Conservation (phyloP, 306 rosid species). For the Castanea crenata region DNA sequence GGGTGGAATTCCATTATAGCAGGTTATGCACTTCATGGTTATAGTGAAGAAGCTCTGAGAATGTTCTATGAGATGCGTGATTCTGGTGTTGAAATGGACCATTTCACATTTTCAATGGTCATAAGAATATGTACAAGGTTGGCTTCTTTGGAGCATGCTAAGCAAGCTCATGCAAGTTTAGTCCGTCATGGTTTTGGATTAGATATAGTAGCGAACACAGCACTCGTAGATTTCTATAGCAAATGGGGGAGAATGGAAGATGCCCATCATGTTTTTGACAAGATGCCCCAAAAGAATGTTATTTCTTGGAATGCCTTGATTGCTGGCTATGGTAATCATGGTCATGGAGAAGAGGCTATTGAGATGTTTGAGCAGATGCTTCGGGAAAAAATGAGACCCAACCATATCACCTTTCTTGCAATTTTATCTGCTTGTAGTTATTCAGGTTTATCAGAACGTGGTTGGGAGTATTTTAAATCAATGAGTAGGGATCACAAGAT, state of each 20-base stretch:
- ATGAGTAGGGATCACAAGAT: slow-evolving; percentile 69
- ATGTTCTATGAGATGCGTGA: slow-evolving; percentile 66
- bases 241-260: slow-evolving; percentile 91
- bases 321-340: slow-evolving; percentile 82
- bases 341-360: slow-evolving; percentile 72
- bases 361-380: slow-evolving; percentile 77
- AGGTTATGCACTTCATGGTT: slow-evolving; percentile 83
- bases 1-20: slow-evolving; percentile 89
- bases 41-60: slow-evolving; percentile 74
- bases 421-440: slow-evolving; percentile 79
- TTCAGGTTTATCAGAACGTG: slow-evolving; percentile 69
- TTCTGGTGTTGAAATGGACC: slow-evolving; percentile 63
- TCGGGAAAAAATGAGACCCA: slow-evolving; percentile 58
- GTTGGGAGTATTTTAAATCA: slow-evolving; percentile 75
- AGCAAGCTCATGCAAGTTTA: slow-evolving; percentile 84
- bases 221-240: slow-evolving; percentile 85
- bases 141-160: slow-evolving; percentile 76
- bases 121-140: slow-evolving; percentile 75
- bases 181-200: slow-evolving; percentile 75
- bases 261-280: slow-evolving; percentile 72
- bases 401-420: slow-evolving; percentile 86
- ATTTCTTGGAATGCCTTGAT: slow-evolving; percentile 90
- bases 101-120: slow-evolving; percentile 74
- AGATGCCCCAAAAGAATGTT: slow-evolving; percentile 63
- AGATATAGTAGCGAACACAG: slow-evolving; percentile 73